A percentile compares a stretch with the other conserved stretches of the same genome.
These are phyloP conservation scores for Emericellopsis atlantica DNA, from an alignment of 2,329 filamentous ascomycete species.

Conservation along the genomic window DNA sequence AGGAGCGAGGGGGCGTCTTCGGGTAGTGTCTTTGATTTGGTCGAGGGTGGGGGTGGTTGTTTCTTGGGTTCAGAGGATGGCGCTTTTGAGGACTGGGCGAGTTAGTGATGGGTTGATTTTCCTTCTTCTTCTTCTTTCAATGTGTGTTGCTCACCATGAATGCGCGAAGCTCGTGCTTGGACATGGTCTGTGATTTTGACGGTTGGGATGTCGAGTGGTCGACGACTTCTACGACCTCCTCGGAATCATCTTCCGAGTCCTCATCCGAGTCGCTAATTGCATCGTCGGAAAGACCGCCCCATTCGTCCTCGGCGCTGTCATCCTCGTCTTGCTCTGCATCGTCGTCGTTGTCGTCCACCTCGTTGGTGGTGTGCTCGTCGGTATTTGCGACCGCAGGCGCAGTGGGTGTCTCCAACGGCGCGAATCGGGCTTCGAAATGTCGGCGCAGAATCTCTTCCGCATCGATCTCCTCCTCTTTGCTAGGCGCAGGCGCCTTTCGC, in stretches of 20 bases:
- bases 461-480: constrained; percentile 16
- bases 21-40: constrained; percentile 14
- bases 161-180: constrained; percentile 59
- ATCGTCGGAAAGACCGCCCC: constrained; percentile 14
- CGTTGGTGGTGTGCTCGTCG: constrained; percentile 9
- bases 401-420: constrained; percentile 40
- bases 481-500: constrained; percentile 24
- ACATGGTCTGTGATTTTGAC: constrained; percentile 31
- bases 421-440: constrained; percentile 83
- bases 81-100: constrained; percentile 24
- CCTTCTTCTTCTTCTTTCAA: no score
- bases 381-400: constrained; percentile 20
- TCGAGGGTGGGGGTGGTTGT: constrained; percentile 10
- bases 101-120: constrained; percentile 4
- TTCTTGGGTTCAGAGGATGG: constrained; percentile 27
- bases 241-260: constrained; percentile 8
- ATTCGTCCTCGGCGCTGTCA: constrained; percentile 7
- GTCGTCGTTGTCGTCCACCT: constrained; percentile 1
- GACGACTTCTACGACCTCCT: constrained; percentile 41
- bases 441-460: constrained; percentile 66
- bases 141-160: constrained; percentile 49
- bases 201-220: constrained; percentile 37
- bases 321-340: constrained; percentile 7
- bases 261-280: constrained; percentile 11
- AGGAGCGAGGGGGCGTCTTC: constrained; percentile 58